Base-by-base conservation (phyloP, 371 early-diverging fungal genomes). In the Actinomortierella wolfii region DNA sequence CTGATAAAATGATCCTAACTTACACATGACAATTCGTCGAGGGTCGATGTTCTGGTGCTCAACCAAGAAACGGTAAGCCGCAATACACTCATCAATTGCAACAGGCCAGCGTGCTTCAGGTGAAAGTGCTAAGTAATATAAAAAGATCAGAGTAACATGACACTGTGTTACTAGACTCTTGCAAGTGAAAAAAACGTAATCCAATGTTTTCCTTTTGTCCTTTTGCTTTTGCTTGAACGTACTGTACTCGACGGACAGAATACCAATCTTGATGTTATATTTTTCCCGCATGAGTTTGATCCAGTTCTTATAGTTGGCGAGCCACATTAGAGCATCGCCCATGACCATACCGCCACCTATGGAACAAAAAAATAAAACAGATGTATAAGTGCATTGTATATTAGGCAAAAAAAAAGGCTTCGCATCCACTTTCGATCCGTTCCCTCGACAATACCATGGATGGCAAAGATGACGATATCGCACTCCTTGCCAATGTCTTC, bases 201-300 rank as follows among this genome's bases (percentile, higher is more conserved):
- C n/a, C n/a, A n/a, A n/a, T n/a, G n/a, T n/a, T n/a, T n/a, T n/a
- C n/a, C n/a, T n/a, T n/a, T n/a, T n/a, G n/a, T 11, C 34, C 11
- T 6, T 34, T 34, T 34, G 4, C 34, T 6, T 11, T 4, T 34
- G 4, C 34, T 34, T 34, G 4, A 4, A 11, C 34, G 39, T 79
- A 81, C 85, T 69, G 61, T 85, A 85, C 58, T 85, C 83, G 28
- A 85, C 64, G 0, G 82, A 82, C 56, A 85, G 76, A 20, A 85
- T 65, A 1, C 80, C 78, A 23, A 80, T 80, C 59, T 83, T 77
- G 54, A 85, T n/a, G 54, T 76, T 74, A 50, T 85, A 70, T 40
- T 77, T 82, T 23, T 64, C 54, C 50, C 82, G 80, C 34, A 83
- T 55, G 23, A 77, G 58, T 21, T 77, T 70, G 60, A 85, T 62